Evolutionary conservation across 306 rosid species (phyloP).

Genomic region (Nissolia schottii): DNA sequence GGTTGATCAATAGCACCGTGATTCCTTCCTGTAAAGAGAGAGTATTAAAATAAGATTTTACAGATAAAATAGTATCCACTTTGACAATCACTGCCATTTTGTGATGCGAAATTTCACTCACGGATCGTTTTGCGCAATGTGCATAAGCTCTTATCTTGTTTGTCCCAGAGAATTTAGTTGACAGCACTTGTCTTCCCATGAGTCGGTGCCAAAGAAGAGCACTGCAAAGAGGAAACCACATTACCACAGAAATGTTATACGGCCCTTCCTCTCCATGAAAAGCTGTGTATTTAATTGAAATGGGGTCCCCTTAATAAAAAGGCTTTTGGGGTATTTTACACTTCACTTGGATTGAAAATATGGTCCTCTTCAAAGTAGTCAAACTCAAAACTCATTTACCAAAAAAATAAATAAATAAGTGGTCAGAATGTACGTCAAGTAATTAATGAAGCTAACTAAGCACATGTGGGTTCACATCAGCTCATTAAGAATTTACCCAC

Average conservation of each 20-base stretch:
- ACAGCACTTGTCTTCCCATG: slow-evolving; percentile 73
- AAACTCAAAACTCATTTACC: no score
- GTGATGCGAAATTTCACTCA: slow-evolving; percentile 32
- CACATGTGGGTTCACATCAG: slow-evolving; percentile 7
- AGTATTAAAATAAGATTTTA: slow-evolving; percentile 11
- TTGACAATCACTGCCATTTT: background rate
- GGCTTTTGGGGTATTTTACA: background rate
- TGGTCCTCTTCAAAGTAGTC: background rate
- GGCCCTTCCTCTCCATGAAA: background rate
- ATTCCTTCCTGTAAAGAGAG: slow-evolving; percentile 70
- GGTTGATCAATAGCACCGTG: slow-evolving; percentile 68
- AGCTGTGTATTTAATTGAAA: background rate
- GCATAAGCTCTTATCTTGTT: slow-evolving; percentile 72
- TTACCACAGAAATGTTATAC: background rate
- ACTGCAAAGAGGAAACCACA: slow-evolving; percentile 35
- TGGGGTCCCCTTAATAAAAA: background rate
- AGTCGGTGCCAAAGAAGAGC: slow-evolving; percentile 94
- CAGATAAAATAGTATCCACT: background rate
- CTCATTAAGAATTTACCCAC: background rate
- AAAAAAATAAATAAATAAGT: no score
- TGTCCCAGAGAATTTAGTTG: slow-evolving; percentile 62
- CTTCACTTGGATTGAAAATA: slow-evolving; percentile 1
- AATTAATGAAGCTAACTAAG: background rate
- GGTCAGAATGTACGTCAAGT: background rate
- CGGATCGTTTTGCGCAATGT: slow-evolving; percentile 85